Conservation (phyloP, 2,329 filamentous ascomycete species). For the Plectosphaerella plurivora region DNA sequence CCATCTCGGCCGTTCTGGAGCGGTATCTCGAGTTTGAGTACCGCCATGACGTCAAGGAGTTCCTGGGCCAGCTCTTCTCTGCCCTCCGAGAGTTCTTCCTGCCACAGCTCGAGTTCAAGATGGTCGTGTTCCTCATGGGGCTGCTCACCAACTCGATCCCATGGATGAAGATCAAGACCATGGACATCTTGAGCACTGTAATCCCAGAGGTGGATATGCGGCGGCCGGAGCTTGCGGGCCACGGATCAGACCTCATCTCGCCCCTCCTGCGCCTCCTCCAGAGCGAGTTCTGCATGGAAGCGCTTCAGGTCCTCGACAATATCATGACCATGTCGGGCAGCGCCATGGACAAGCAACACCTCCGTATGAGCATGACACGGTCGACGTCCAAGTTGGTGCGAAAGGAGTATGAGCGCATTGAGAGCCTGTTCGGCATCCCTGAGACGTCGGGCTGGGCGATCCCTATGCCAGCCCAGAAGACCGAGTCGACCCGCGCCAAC, state of each 20-base stretch:
- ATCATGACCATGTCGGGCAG: conserved; percentile 93
- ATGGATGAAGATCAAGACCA: conserved; percentile 90
- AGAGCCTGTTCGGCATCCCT: conserved; percentile 94
- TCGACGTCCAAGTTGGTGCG: conserved; percentile 79
- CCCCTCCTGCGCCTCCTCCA: conserved; percentile 84
- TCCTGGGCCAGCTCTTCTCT: conserved; percentile 67
- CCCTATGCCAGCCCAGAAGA: conserved; percentile 85
- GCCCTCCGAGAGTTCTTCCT: conserved; percentile 77
- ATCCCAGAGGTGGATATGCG: conserved; percentile 92
- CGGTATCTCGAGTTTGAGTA: conserved; percentile 66
- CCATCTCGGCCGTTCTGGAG: conserved; percentile 65
- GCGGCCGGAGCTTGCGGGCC: conserved; percentile 80
- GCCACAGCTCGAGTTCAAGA: conserved; percentile 75
- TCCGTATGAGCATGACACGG: conserved; percentile 97
- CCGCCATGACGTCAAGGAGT: conserved; percentile 62
- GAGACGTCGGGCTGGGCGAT: conserved; percentile 96
- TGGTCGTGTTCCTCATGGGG: conserved; percentile 86
- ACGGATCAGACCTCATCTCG: conserved; percentile 93
- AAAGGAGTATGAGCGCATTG: conserved; percentile 91
- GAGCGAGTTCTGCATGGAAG: conserved; percentile 90
- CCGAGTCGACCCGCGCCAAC: conserved; percentile 79
- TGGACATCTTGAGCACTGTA: conserved; percentile 80
- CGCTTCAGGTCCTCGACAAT: conserved; percentile 85
- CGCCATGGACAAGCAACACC: conserved; percentile 87
- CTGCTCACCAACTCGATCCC: conserved; percentile 81